Evolutionary conservation across 352 stramenopile genomes (phyloP), one percentile per base, ranked within the genome.

Genomic region (Lagenidium giganteum): DNA sequence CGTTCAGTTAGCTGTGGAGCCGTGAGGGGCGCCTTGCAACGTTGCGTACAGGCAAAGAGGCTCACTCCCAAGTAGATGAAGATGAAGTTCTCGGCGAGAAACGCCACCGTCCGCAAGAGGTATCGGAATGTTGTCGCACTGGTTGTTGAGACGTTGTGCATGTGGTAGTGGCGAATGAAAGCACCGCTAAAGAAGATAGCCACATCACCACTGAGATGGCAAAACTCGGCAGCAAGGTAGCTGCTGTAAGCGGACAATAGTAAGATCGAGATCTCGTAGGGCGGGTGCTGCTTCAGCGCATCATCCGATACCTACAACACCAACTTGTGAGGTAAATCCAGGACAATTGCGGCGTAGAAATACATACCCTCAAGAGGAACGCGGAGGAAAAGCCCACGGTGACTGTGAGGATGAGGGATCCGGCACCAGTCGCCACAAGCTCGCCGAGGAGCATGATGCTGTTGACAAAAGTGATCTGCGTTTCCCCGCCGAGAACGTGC

Each of bases 101-200:
- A 73, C 22, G 63, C 58, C 34, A 73, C 47, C 5, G 63, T 73
- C 24, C 34, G 42, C n/a, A 73, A 41, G 27, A 70, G 35, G 25
- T 73, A 55, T 47, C 54, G 53, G 38, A 73, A 67, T 0, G 58
- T 56, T 4, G 57, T 51, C 2, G 58, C 51, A 25, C 54, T 67
- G 16, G 62, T 47, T 14, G 35, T 42, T 3, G 54, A 67, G 17
- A 73, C 46, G 39, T 66, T 73, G 45, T 67, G 47, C 42, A 70
- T 29, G 40, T 73, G 63, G 47, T 73, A 73, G 41, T 73, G 63
- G 31, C 58, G 62, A 23, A 73, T 61, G 25, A 75, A 59, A 12
- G 57, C 60, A 23, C 56, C 83, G 20, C 58, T 75, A 39, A 93
- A 83, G 4, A 91, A 61, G n/a, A n/a, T n/a, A n/a, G 54, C 50